A percentile compares a stretch with the other conserved stretches of the same genome.
These are phyloP conservation scores for Cucumis sativus DNA, from an alignment of 306 rosid species.

Conservation along the genomic window DNA sequence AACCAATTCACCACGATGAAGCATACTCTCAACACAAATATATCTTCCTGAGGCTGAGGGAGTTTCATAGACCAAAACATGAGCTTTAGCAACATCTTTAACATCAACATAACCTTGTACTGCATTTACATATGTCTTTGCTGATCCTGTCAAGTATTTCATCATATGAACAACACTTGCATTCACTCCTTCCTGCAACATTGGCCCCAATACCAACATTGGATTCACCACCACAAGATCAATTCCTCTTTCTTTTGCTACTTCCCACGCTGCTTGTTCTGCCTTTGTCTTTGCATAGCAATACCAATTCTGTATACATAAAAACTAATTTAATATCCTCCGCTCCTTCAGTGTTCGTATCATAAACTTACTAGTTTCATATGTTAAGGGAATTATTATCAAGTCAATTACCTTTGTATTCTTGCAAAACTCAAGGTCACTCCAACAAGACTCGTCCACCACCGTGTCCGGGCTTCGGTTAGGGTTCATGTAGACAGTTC, in stretches of 20 bases:
- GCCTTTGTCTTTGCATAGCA: conserved; percentile 83
- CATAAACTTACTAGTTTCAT: too few species aligned
- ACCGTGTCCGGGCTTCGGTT: conserved; percentile 39
- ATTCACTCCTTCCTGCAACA: conserved; percentile 55
- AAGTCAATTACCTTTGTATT: conserved; percentile 41
- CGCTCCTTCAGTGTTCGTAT: background rate
- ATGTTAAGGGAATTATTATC: too few species aligned
- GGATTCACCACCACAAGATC: conserved; percentile 78
- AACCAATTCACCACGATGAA: conserved; percentile 79
- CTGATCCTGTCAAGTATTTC: conserved; percentile 66
- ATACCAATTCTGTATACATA: conserved; percentile 58
- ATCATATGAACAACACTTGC: conserved; percentile 67
- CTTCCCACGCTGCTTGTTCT: conserved; percentile 64
- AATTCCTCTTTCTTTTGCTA: conserved; percentile 51
- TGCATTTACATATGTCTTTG: conserved; percentile 67
- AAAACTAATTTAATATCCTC: background rate
- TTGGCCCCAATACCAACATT: conserved; percentile 63
- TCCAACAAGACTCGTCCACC: conserved; percentile 80
- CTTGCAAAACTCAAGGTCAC: conserved; percentile 83
- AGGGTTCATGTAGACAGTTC: conserved; percentile 75
- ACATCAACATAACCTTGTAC: conserved; percentile 67
- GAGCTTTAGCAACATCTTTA: conserved; percentile 69
- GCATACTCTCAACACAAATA: conserved; percentile 51
- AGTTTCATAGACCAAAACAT: conserved; percentile 49
- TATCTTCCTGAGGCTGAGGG: conserved; percentile 63